Evolutionary conservation across 1,284 basidiomycete species (phyloP).

Genomic region (Boletellus sp.): DNA sequence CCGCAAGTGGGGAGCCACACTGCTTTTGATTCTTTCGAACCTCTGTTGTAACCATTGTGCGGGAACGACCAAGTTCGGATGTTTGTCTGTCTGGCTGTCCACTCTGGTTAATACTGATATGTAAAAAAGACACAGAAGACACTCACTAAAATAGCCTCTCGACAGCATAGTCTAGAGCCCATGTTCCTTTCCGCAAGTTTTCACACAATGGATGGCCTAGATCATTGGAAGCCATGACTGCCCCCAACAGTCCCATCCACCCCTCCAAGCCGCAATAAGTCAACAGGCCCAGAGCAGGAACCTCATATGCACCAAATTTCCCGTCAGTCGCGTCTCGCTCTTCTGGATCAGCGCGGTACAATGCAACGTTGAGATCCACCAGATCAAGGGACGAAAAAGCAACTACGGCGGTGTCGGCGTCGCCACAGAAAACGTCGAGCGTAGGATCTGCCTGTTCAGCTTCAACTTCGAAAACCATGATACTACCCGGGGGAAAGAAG

Average conservation of each 20-base stretch:
- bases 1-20: slow-evolving; percentile 80
- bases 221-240: slow-evolving; percentile 85
- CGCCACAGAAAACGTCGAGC: slow-evolving; percentile 69
- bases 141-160: slow-evolving; percentile 70
- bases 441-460: slow-evolving; percentile 63
- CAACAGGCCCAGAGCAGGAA: slow-evolving; percentile 71
- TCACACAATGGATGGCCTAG: slow-evolving; percentile 87
- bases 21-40: slow-evolving; percentile 73
- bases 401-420: slow-evolving; percentile 63
- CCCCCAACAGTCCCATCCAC: slow-evolving; percentile 86
- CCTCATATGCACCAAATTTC: slow-evolving; percentile 71
- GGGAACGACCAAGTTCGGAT: slow-evolving; percentile 69
- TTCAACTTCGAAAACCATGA: slow-evolving; percentile 87
- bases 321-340: slow-evolving; percentile 82
- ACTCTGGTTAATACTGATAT: slow-evolving; percentile 4
- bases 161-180: slow-evolving; percentile 86
- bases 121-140: neutral
- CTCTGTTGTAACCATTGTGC: slow-evolving; percentile 82
- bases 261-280: slow-evolving; percentile 92
- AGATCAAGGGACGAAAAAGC: slow-evolving; percentile 76
- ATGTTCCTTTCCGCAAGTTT: slow-evolving; percentile 81
- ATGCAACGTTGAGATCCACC: slow-evolving; percentile 82
- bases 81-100: slow-evolving; percentile 59
- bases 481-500: slow-evolving; percentile 86
- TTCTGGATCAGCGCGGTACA: slow-evolving; percentile 85